phyloP scores from a whole-genome alignment of 495 filamentous ascomycete genomes.

The Usnea hakonensis region DNA sequence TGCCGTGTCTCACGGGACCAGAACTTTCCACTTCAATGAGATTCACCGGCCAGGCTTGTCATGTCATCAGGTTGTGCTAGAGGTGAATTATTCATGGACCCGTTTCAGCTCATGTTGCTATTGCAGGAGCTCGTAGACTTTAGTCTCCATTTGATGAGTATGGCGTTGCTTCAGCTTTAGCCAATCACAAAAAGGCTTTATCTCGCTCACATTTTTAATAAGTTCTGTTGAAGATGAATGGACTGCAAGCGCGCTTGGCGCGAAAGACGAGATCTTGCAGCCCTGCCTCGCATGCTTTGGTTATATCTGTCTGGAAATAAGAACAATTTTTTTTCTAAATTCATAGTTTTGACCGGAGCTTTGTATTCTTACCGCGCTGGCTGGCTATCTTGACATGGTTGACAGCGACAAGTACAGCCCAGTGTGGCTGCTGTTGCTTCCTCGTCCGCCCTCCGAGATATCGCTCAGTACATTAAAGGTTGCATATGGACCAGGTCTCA shows the following conservation, averaged over 20 bases:
- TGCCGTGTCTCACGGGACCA: neutral
- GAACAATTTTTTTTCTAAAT: too few species aligned
- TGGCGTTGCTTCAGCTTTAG: neutral
- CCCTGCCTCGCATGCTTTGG: neutral
- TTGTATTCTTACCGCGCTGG: too few species aligned
- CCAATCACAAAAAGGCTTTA: neutral
- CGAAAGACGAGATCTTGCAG: neutral
- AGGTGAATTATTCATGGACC: neutral
- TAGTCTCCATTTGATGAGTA: neutral
- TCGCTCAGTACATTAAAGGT: slow-evolving; percentile 34
- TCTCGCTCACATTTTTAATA: neutral
- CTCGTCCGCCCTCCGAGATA: slow-evolving; percentile 36
- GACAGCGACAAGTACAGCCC: neutral
- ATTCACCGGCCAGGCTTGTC: slow-evolving; percentile 6
- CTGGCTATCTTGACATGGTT: neutral
- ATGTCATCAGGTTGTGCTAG: slow-evolving; percentile 1
- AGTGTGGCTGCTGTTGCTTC: slow-evolving; percentile 39
- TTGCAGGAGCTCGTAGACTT: neutral
- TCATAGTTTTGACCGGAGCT: too few species aligned
- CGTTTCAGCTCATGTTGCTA: neutral
- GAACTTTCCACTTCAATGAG: neutral
- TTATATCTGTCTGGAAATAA: neutral
- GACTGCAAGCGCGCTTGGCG: neutral
- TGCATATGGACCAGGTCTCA: slow-evolving; percentile 36
- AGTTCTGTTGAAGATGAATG: neutral